phyloP scores from a whole-genome alignment of 116 monocot species.

The Posidonia oceanica region DNA sequence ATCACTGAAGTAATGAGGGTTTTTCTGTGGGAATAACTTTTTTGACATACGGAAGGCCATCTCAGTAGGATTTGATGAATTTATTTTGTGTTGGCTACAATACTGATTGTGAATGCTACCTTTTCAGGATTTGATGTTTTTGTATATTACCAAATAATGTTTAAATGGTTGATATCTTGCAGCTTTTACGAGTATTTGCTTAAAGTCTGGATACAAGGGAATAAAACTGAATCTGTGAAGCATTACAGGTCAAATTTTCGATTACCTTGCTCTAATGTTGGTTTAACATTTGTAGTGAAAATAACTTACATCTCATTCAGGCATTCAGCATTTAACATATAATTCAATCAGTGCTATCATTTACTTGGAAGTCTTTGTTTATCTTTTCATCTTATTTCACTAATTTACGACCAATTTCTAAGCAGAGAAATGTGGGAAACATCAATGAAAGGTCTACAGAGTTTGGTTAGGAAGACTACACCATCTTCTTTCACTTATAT shows the following conservation, averaged over 20 bases:
- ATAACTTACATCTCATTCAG: not conserved
- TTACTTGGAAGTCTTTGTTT: too few relatives aligned
- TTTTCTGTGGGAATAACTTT: too few relatives aligned
- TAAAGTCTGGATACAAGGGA: slow-evolving; percentile 96
- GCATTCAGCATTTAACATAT: too few relatives aligned
- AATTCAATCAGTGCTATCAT: too few relatives aligned
- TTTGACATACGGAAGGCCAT: too few relatives aligned
- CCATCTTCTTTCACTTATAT: slow-evolving; percentile 87
- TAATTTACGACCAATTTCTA: not conserved
- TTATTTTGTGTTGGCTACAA: too few relatives aligned
- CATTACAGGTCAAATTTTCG: slow-evolving; percentile 59
- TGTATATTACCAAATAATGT: not conserved
- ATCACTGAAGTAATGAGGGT: too few relatives aligned
- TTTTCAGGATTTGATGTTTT: not conserved
- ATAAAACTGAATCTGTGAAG: slow-evolving; percentile 82
- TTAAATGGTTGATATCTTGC: slow-evolving; percentile 20
- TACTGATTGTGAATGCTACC: too few relatives aligned
- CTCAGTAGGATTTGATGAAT: too few relatives aligned
- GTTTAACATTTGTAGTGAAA: not conserved
- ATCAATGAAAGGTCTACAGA: slow-evolving; percentile 76
- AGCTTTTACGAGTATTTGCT: slow-evolving; percentile 99
- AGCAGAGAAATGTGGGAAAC: slow-evolving; percentile 94
- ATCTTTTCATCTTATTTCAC: too few relatives aligned
- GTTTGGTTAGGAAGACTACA: slow-evolving; percentile 60
- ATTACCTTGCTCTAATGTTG: not conserved